phyloP scores from a whole-genome alignment of 495 filamentous ascomycete species.

The Neurospora sp. region DNA sequence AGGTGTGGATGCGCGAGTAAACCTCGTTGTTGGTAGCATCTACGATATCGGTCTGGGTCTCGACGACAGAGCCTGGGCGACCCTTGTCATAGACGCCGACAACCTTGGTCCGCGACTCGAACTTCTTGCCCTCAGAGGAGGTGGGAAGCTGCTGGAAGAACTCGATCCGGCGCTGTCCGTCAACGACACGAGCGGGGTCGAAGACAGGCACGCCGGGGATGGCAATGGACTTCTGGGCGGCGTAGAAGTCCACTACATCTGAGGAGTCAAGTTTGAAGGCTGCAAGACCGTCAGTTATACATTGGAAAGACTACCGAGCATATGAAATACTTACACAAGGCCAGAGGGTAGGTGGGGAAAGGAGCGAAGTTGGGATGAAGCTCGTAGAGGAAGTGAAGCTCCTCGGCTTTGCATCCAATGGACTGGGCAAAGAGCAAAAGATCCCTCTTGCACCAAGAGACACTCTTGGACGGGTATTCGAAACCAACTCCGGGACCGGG shows the following conservation, averaged over 20 bases:
- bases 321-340: slow-evolving; percentile 50
- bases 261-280: slow-evolving; percentile 71
- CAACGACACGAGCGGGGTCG: slow-evolving; percentile 64
- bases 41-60: slow-evolving; percentile 68
- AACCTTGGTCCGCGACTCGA: slow-evolving; percentile 70
- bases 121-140: slow-evolving; percentile 58
- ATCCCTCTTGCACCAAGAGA: slow-evolving; percentile 81
- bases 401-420: slow-evolving; percentile 73
- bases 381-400: slow-evolving; percentile 87
- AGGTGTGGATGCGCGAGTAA: slow-evolving; percentile 58
- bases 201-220: slow-evolving; percentile 74
- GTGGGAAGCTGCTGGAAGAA: slow-evolving; percentile 70
- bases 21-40: slow-evolving; percentile 60
- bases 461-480: slow-evolving; percentile 61
- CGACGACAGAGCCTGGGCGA: slow-evolving; percentile 69
- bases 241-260: slow-evolving; percentile 84
- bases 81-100: slow-evolving; percentile 90
- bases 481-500: slow-evolving; percentile 62
- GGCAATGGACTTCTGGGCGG: slow-evolving; percentile 42
- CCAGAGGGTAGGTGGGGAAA: slow-evolving; percentile 81
- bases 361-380: slow-evolving; percentile 71
- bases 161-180: slow-evolving; percentile 74
- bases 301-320: background rate
- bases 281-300: slow-evolving; percentile 16
- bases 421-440: slow-evolving; percentile 77